Evolutionary conservation across 768 basidiomycete species (phyloP).

Genomic region (Lentinula sp.): DNA sequence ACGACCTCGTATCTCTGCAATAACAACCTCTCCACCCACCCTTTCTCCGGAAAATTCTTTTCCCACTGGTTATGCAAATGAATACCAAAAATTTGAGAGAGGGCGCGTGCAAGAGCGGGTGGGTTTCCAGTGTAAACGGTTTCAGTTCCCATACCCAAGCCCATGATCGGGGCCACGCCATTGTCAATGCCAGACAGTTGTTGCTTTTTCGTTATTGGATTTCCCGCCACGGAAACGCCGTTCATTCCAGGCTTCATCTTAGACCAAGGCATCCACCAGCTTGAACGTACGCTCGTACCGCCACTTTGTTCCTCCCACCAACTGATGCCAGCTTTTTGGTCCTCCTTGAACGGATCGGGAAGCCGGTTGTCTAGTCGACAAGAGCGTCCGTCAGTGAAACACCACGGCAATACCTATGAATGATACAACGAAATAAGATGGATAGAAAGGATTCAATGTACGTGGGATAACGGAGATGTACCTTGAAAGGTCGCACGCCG

Average conservation of each 20-base stretch:
- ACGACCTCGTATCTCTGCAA: slow-evolving; percentile 53
- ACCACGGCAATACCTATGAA: slow-evolving; percentile 67
- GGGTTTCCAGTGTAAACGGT: neutral
- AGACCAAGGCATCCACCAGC: neutral
- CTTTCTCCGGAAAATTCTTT: slow-evolving; percentile 73
- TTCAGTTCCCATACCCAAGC: neutral
- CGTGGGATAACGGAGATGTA: slow-evolving; percentile 20
- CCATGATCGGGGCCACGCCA: neutral
- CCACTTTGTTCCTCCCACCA: neutral
- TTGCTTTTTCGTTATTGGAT: neutral
- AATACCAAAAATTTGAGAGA: slow-evolving; percentile 76
- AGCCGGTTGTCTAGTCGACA: slow-evolving; percentile 92
- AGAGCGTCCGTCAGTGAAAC: slow-evolving; percentile 87
- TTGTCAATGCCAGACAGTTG: neutral
- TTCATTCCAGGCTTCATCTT: neutral
- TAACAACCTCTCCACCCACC: slow-evolving; percentile 85
- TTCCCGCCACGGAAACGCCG: neutral
- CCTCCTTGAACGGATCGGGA: slow-evolving; percentile 74
- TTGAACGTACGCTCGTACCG: neutral
- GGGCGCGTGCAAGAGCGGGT: slow-evolving; percentile 40
- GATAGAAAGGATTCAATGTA: neutral
- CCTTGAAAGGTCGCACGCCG: slow-evolving; percentile 76
- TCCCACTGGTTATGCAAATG: slow-evolving; percentile 98
- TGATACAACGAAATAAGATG: too few relatives aligned
- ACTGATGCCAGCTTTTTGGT: neutral